Evolutionary conservation across 2,329 filamentous ascomycete species (phyloP), one percentile per base, ranked within the genome.

Genomic region (Ceratocystis diversiconidia): DNA sequence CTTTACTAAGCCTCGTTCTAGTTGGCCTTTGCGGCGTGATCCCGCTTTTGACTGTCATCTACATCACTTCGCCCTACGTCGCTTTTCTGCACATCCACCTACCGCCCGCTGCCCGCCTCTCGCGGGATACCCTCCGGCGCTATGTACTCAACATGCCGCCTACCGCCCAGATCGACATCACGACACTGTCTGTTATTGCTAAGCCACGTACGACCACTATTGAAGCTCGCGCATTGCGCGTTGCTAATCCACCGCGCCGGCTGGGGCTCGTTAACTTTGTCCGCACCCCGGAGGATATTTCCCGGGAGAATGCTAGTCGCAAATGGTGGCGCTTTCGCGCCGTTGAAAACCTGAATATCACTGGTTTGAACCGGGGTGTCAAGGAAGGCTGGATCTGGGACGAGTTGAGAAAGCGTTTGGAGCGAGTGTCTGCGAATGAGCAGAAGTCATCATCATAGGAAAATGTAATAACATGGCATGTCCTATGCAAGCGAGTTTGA

Each of bases 21-120:
- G 84, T 85, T 66, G 75, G 82, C 61, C 71, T 82, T 62, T 83
- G 80, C 68, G 84, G 86, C 70, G 73, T 86, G 46, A 74, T 88
- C 7, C 89, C 89, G 2, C 76, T 90, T 70, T 66, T 83, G 44
- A 83, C 85, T 71, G 79, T 90, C 25, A 78, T 81, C 44, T 87
- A 85, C 73, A 81, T 81, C 60, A 84, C 86, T 1, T 79, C 83
- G 0, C 87, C 89, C 2, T 89, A 88, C 71, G 88, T 92, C 6
- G 84, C 85, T 50, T 85, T 85, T 71, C 79, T 94, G 67, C 84
- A 88, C 73, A 76, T 94, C 62, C 81, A 82, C 25, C 78, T 92
- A 1, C 90, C 90, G 0, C 73, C 78, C 0, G 82, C 81, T 69
- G 88, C 87, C 17, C 83, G 87, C 57, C 74, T 78, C 48, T 87